Evolutionary conservation across 2,329 filamentous ascomycete genomes (phyloP).

Genomic region (Domatiomyces catenatus): DNA sequence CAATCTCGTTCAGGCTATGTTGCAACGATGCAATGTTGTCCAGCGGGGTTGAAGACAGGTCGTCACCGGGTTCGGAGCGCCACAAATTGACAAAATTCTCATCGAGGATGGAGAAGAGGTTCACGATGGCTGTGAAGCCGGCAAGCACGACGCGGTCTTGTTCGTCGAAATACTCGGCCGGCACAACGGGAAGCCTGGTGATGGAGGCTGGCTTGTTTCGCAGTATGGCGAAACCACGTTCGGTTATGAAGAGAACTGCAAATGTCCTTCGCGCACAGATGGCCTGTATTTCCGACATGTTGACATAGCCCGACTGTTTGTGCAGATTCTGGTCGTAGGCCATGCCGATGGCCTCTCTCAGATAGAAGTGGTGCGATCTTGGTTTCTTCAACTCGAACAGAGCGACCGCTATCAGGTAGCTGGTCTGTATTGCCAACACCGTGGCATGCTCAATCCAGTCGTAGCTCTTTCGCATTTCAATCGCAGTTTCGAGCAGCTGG

Average conservation of each 20-base stretch:
- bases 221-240: constrained; percentile 16
- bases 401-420: constrained; percentile 15
- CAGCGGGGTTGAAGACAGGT: constrained; percentile 6
- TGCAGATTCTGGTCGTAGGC: constrained; percentile 14
- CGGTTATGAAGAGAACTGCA: constrained; percentile 16
- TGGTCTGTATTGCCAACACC: constrained; percentile 13
- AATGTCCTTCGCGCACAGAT: constrained; percentile 17
- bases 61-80: constrained; percentile 7
- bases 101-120: constrained; percentile 16
- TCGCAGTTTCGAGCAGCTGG: constrained; percentile 14
- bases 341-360: constrained; percentile 17
- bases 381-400: constrained; percentile 17
- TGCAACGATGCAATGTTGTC: constrained; percentile 16
- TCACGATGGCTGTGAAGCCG: constrained; percentile 14
- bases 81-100: constrained; percentile 16
- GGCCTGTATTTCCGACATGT: constrained; percentile 10
- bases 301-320: constrained; percentile 10
- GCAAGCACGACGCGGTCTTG: constrained; percentile 15
- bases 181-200: constrained; percentile 9
- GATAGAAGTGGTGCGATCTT: constrained; percentile 16
- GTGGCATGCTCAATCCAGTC: constrained; percentile 16
- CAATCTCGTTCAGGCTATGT: constrained; percentile 14
- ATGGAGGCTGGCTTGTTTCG: constrained; percentile 17
- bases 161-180: constrained; percentile 16
- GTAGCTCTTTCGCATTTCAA: constrained; percentile 8